Evolutionary conservation across 805 yeast genomes (phyloP).

Genomic region (Kockiozyma suomiensis): DNA sequence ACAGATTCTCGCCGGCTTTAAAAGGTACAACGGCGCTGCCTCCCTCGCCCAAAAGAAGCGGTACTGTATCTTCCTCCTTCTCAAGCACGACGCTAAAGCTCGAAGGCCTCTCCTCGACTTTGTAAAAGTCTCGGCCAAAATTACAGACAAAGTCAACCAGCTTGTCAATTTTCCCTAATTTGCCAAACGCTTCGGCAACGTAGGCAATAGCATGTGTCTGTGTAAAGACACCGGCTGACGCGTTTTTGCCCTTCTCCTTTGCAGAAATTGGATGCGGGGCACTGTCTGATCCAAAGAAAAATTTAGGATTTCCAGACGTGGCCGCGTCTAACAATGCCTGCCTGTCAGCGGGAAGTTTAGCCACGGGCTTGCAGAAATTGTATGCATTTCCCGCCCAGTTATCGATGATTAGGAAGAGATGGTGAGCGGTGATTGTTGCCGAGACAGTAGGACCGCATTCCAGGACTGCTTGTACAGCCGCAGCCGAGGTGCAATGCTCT

Average conservation of each 20-base stretch:
- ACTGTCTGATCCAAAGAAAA: constrained; percentile 95
- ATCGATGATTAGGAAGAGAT: constrained; percentile 82
- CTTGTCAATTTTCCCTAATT: constrained; percentile 61
- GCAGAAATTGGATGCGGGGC: constrained; percentile 92
- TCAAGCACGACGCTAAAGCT: constrained; percentile 55
- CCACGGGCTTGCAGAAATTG: constrained; percentile 97
- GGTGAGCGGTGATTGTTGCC: constrained; percentile 96
- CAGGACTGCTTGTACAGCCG: constrained; percentile 77
- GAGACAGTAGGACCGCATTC: constrained; percentile 76
- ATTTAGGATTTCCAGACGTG: constrained; percentile 85
- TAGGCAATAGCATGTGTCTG: constrained; percentile 82
- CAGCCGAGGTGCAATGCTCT: constrained; percentile 93
- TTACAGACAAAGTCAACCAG: constrained; percentile 75
- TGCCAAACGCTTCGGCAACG: constrained; percentile 82
- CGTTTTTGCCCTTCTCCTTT: constrained; percentile 76
- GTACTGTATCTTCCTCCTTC: constrained; percentile 54
- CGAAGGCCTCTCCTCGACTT: constrained; percentile 52
- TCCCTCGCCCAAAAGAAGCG: constrained; percentile 55
- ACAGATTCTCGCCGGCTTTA: constrained; percentile 72
- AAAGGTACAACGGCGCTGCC: constrained; percentile 75
- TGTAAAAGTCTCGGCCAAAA: constrained; percentile 73
- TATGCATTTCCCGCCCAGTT: constrained; percentile 96
- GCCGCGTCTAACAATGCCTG: constrained; percentile 85
- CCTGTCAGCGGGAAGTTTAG: constrained; percentile 85
- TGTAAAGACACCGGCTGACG: constrained; percentile 98